These are phyloP conservation scores for Lasiodiplodia hormozganensis DNA, from an alignment of 2,329 filamentous ascomycete species.

Conservation along the genomic window DNA sequence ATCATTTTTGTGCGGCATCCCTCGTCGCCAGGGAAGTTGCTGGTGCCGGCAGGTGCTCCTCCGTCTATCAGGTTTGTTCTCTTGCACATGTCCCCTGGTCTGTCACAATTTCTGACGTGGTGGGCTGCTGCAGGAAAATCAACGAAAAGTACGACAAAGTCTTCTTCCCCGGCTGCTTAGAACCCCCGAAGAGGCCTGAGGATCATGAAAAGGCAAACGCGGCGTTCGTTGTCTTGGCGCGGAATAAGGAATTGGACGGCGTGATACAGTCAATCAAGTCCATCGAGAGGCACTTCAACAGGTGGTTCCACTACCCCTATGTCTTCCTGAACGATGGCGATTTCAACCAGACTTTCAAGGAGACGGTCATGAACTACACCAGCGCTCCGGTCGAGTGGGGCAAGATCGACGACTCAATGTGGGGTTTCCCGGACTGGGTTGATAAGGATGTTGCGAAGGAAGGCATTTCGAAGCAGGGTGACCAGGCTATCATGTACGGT, in stretches of 20 bases:
- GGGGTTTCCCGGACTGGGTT: slow-evolving; percentile 97
- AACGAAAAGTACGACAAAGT: slow-evolving; percentile 97
- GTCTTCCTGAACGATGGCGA: slow-evolving; percentile 98
- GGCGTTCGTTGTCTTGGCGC: slow-evolving; percentile 91
- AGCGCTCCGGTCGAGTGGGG: slow-evolving; percentile 89
- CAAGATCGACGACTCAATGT: slow-evolving; percentile 87
- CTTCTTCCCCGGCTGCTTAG: slow-evolving; percentile 87
- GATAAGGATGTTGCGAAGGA: slow-evolving; percentile 93
- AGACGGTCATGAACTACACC: slow-evolving; percentile 88
- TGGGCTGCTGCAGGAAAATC: slow-evolving; percentile 74
- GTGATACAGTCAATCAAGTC: slow-evolving; percentile 97
- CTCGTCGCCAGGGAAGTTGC: slow-evolving; percentile 77
- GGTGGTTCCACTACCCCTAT: slow-evolving; percentile 98
- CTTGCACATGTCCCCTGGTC: background rate
- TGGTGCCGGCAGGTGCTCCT: slow-evolving; percentile 87
- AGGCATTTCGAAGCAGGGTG: slow-evolving; percentile 94
- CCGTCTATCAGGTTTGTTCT: slow-evolving; percentile 81
- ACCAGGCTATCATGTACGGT: slow-evolving; percentile 98
- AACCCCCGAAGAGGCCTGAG: slow-evolving; percentile 79
- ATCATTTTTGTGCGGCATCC: slow-evolving; percentile 89
- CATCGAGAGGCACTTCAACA: slow-evolving; percentile 97
- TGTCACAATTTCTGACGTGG: background rate
- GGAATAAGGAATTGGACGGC: slow-evolving; percentile 95
- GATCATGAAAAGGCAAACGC: slow-evolving; percentile 85
- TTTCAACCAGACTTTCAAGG: slow-evolving; percentile 94